Evolutionary conservation across 768 basidiomycete species (phyloP).

Genomic region (Phlebiopsis flavidoalba): DNA sequence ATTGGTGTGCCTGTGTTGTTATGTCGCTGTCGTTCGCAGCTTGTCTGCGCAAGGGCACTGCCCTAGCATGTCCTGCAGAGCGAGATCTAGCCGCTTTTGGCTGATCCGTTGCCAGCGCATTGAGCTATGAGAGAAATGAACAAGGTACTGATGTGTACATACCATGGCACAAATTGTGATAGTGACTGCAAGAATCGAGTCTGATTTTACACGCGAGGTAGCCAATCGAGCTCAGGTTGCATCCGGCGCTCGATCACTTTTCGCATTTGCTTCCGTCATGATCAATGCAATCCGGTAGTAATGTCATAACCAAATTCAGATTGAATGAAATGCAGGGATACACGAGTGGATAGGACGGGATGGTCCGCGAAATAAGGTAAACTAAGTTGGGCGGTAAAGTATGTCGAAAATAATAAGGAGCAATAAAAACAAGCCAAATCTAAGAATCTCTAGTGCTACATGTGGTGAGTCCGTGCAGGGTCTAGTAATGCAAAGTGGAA

Average conservation of each 20-base stretch:
- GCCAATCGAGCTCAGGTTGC: not conserved
- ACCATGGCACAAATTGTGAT: no score
- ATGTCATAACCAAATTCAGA: not conserved
- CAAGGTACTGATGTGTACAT: no score
- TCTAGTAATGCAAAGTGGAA: constrained; percentile 1
- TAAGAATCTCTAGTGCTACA: not conserved
- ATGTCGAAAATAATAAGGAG: not conserved
- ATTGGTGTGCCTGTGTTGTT: not conserved
- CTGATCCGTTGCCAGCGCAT: not conserved
- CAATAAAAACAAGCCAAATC: not conserved
- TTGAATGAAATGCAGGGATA: not conserved
- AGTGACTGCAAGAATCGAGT: no score
- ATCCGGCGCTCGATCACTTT: not conserved
- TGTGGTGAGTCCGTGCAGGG: not conserved
- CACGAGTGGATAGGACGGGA: not conserved
- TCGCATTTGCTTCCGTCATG: not conserved
- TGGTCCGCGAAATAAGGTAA: not conserved
- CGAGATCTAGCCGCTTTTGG: constrained; percentile 1
- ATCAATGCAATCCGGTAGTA: not conserved
- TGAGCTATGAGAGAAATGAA: no score
- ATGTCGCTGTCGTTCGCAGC: not conserved
- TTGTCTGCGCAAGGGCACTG: not conserved
- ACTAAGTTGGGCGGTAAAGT: not conserved
- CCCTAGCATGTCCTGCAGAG: not conserved
- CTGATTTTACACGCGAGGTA: not conserved